Percentiles rank a stretch among this genome's conserved stretches.
Conservation (phyloP, 176 grass and related monocot species). For the Stipa capillata region DNA sequence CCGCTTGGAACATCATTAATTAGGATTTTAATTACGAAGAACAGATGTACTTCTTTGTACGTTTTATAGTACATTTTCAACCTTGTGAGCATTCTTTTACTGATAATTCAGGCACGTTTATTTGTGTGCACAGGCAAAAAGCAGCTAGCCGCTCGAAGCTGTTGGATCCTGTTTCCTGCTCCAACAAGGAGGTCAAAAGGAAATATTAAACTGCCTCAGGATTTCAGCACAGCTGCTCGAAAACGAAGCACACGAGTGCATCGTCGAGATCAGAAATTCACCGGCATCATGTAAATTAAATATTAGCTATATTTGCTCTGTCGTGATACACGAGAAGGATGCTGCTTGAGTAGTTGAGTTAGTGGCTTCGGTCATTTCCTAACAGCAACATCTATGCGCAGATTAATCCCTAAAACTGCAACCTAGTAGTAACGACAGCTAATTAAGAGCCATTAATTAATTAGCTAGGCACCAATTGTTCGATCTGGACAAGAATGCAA, state of each 20-base stretch:
- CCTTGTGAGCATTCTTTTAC: background rate
- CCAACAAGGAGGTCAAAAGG: background rate
- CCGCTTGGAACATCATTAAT: no score
- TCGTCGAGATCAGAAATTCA: background rate
- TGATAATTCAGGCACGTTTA: background rate
- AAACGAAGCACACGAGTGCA: background rate
- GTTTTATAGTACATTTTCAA: no score
- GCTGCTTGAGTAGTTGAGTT: background rate
- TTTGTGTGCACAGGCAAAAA: background rate
- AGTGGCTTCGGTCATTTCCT: conserved; percentile 11
- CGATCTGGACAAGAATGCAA: background rate
- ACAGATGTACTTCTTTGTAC: no score
- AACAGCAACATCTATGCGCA: background rate
- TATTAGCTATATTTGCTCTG: background rate
- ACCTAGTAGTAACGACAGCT: background rate
- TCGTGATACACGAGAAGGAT: background rate
- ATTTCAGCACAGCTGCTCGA: background rate
- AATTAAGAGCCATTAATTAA: background rate
- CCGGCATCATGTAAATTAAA: background rate
- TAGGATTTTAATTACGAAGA: no score
- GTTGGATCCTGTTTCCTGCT: background rate
- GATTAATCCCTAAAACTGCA: background rate
- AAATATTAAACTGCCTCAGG: background rate
- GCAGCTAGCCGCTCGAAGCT: background rate
- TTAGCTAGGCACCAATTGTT: background rate